Base-by-base conservation (phyloP, 805 yeast species). In the Cephaloascus fragrans region DNA sequence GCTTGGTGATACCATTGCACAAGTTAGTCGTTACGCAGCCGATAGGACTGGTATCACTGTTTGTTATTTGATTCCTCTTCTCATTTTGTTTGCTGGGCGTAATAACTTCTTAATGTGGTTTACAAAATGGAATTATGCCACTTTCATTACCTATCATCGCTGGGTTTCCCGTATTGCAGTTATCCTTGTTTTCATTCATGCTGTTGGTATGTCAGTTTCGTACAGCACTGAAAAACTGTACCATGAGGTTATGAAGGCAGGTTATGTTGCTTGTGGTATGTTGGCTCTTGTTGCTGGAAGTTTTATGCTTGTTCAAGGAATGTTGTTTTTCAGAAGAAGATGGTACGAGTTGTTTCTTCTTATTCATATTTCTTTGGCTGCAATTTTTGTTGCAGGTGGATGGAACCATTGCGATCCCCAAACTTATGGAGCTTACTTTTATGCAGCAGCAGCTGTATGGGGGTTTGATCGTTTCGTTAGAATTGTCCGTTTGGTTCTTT, bases 331-430 rank as follows among this genome's bases (percentile, higher is more conserved):
- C 37, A 59, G 80, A 40, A 58, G 71, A 39, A 53, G 53, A 26
- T 67, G 64, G 53, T 75, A 75, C 47, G 80, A 74, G 46, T 40
- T 58, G 17, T 65, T 73, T 47, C 49, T 71, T 39, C 42, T 62
- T 14, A 34, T 63, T 14, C 78, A 73, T 47, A 67, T 73, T 17
- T 36, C 61, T 1, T 47, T 70, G 35, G 79, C 79, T 2, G 48
- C 60, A 3, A 44, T 60, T 3, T 73, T 71, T 41, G 48, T 73
- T 12, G 52, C 54, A n/a, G 76, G 73, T 2, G 69, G 75, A 3
- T 70, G 71, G 60, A 36, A 59, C 5, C 82, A 75, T 44, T 50
- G 68, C 35, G 44, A 37, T 8, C 50, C 49, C 8, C 42, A 41
- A 37, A 48, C 49, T n/a, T 51, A 37, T 52, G 44, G 42, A 29